A percentile compares a stretch with the other conserved stretches of the same genome.
Conservation (phyloP, 352 stramenopile species). For the Globisporangium cystogenes region DNA sequence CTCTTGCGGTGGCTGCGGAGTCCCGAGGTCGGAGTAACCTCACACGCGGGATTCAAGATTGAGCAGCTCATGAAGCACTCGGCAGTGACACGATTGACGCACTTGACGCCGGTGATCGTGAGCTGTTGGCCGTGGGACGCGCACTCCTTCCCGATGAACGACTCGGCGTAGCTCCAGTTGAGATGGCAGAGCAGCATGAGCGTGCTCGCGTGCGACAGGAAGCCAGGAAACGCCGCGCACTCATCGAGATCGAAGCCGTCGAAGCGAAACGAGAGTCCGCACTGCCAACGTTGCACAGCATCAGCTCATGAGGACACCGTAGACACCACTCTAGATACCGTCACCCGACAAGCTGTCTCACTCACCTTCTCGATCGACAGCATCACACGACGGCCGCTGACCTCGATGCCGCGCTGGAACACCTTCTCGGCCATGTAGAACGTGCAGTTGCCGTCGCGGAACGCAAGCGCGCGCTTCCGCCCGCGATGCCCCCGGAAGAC, state of each 20-base stretch:
- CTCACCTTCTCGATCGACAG: slow-evolving; percentile 60
- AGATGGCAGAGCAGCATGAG: slow-evolving; percentile 42
- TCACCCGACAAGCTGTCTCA: no score
- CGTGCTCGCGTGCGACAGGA: slow-evolving; percentile 44
- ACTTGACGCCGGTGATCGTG: slow-evolving; percentile 25
- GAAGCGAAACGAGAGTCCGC: slow-evolving; percentile 58
- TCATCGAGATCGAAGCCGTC: slow-evolving; percentile 45
- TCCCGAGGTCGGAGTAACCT: neutral
- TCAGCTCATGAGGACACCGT: neutral
- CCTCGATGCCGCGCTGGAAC: slow-evolving; percentile 47
- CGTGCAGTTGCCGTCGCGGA: slow-evolving; percentile 57
- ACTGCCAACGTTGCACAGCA: slow-evolving; percentile 26
- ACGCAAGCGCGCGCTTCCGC: slow-evolving; percentile 44
- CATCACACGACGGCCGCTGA: slow-evolving; percentile 40
- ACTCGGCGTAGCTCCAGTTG: slow-evolving; percentile 52
- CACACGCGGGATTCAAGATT: neutral
- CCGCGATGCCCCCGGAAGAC: slow-evolving; percentile 48
- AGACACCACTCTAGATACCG: no score
- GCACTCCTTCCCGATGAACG: slow-evolving; percentile 35
- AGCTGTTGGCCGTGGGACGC: slow-evolving; percentile 24
- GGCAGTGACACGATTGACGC: slow-evolving; percentile 27
- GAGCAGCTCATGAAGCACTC: slow-evolving; percentile 36
- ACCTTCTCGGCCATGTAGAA: slow-evolving; percentile 68
- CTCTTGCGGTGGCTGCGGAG: neutral
- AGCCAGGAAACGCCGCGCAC: slow-evolving; percentile 46